Evolutionary conservation across 2,329 filamentous ascomycete genomes (phyloP).

Genomic region (Aureobasidium leucospermi): DNA sequence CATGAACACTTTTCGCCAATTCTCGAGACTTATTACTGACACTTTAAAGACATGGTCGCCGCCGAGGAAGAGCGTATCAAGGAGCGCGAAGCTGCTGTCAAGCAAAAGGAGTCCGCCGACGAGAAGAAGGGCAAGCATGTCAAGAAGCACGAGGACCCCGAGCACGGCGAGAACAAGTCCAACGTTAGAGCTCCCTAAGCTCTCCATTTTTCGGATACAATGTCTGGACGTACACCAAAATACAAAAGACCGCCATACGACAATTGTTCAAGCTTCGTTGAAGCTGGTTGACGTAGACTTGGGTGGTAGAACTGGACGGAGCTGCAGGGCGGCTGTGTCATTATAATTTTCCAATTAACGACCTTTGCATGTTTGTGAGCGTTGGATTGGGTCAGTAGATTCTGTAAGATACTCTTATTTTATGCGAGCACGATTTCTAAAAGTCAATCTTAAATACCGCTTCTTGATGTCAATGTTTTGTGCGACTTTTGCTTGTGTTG

Average conservation of each 20-base stretch:
- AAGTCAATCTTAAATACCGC: background rate
- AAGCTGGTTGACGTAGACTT: background rate
- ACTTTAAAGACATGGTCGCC: constrained; percentile 64
- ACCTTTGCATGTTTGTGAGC: background rate
- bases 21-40: background rate
- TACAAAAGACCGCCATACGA: background rate
- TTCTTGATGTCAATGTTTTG: background rate
- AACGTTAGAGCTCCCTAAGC: background rate
- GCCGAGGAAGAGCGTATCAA: constrained; percentile 62
- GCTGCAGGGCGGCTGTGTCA: background rate
- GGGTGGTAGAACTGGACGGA: background rate
- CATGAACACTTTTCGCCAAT: background rate
- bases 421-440: constrained; percentile 7
- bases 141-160: constrained; percentile 4
- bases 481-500: background rate
- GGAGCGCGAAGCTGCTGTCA: constrained; percentile 39
- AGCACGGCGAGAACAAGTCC: constrained; percentile 6
- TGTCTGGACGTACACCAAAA: background rate
- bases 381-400: background rate
- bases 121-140: constrained; percentile 18
- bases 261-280: background rate
- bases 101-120: constrained; percentile 22
- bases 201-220: background rate
- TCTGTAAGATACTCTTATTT: background rate
- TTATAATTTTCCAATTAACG: background rate